Evolutionary conservation across 768 basidiomycete genomes (phyloP).

Genomic region (Boletus rex-veris): DNA sequence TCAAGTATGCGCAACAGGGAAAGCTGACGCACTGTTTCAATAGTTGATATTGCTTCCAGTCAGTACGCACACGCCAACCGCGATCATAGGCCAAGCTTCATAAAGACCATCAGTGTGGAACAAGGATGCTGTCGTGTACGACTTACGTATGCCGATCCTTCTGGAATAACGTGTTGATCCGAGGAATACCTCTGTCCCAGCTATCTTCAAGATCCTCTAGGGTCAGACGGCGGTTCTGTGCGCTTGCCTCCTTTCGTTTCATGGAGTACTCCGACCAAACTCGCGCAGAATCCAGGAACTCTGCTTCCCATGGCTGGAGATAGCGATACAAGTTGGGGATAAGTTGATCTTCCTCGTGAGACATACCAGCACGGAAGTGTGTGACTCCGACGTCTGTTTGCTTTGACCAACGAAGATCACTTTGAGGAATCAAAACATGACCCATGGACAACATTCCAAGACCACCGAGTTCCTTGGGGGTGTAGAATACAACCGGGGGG

Average conservation of each 20-base stretch:
- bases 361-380: constrained; percentile 99
- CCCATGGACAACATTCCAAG: constrained; percentile 99
- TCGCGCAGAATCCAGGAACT: constrained; percentile 96
- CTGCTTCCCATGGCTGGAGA: constrained; percentile 95
- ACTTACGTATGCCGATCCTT: constrained; percentile 91
- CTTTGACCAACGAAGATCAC: constrained; percentile 96
- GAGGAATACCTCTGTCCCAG: constrained; percentile 98
- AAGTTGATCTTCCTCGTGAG: constrained; percentile 89
- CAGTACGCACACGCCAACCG: constrained; percentile 96
- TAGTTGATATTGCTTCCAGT: constrained; percentile 97
- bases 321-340: constrained; percentile 98
- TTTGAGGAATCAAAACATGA: constrained; percentile 96
- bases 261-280: constrained; percentile 99
- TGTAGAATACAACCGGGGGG: constrained; percentile 95
- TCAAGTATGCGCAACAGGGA: neutral
- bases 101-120: neutral
- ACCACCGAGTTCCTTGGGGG: constrained; percentile 97
- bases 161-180: constrained; percentile 99
- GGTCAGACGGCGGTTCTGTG: constrained; percentile 94
- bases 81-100: constrained; percentile 91
- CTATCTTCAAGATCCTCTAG: constrained; percentile 97
- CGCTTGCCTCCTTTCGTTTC: constrained; percentile 99
- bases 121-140: neutral
- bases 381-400: constrained; percentile 97
- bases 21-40: constrained; percentile 69